phyloP scores from a whole-genome alignment of 1,284 basidiomycete genomes.

The Salmacisia buchloeana region DNA sequence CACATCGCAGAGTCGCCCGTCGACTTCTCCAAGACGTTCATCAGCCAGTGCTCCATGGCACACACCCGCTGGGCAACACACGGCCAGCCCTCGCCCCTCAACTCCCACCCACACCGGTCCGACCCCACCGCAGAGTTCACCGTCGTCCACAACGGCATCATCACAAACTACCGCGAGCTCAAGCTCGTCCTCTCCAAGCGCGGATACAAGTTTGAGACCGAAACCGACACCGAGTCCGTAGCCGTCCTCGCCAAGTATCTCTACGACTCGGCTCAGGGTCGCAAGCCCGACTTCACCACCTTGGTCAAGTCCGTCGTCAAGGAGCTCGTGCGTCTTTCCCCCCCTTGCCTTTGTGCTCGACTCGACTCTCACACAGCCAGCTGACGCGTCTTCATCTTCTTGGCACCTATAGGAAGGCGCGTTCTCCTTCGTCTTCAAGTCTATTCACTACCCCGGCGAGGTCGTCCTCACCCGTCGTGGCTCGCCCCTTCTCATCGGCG shows the following conservation, averaged over 20 bases:
- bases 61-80: slow-evolving; percentile 99
- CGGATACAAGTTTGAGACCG: slow-evolving; percentile 88
- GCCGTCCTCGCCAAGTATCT: slow-evolving; percentile 95
- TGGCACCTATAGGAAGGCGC: slow-evolving; percentile 67
- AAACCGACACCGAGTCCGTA: slow-evolving; percentile 97
- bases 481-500: slow-evolving; percentile 92
- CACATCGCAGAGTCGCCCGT: slow-evolving; percentile 72
- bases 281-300: slow-evolving; percentile 80
- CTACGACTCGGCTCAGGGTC: slow-evolving; percentile 85
- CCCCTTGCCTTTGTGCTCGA: background rate
- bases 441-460: slow-evolving; percentile 89
- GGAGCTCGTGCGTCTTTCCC: slow-evolving; percentile 61
- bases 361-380: background rate
- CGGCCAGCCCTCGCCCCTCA: slow-evolving; percentile 70
- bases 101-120: slow-evolving; percentile 93
- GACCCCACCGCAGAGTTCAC: slow-evolving; percentile 78
- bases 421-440: slow-evolving; percentile 99
- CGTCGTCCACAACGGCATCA: slow-evolving; percentile 98
- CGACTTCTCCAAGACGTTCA: slow-evolving; percentile 74
- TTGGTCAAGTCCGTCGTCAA: slow-evolving; percentile 93
- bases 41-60: slow-evolving; percentile 91
- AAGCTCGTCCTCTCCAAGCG: slow-evolving; percentile 90
- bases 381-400: background rate
- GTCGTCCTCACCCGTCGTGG: slow-evolving; percentile 92
- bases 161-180: slow-evolving; percentile 88